These are phyloP conservation scores for Cynanchum wilfordii DNA, from an alignment of 257 asterid species.

Conservation along the genomic window DNA sequence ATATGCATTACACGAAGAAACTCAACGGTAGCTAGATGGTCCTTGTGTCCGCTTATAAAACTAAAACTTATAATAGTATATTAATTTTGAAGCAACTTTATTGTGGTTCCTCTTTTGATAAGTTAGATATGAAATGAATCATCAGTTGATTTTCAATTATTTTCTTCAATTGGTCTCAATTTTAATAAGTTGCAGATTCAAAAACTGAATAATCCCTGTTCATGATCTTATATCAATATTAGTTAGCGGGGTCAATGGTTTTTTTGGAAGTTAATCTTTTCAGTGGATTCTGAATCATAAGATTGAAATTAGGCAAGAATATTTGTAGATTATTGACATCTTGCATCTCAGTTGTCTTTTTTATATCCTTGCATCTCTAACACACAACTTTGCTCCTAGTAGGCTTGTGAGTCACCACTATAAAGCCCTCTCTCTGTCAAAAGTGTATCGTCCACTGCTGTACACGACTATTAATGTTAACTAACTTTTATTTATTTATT, in stretches of 20 bases:
- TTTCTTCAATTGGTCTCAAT: neutral
- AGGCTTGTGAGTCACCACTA: neutral
- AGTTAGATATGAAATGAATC: neutral
- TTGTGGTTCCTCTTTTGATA: neutral
- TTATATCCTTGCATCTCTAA: neutral
- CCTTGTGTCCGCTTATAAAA: neutral
- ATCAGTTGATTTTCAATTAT: neutral
- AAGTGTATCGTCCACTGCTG: neutral
- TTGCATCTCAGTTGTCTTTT: neutral
- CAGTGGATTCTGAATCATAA: neutral
- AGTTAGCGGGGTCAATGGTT: neutral
- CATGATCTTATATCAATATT: neutral
- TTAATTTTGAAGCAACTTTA: neutral
- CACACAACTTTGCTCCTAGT: neutral
- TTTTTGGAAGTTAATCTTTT: neutral
- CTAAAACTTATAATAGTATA: neutral
- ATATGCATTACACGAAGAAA: neutral
- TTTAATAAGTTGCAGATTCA: neutral
- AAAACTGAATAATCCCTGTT: neutral
- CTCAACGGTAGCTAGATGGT: neutral
- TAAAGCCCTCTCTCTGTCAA: neutral
- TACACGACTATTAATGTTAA: neutral
- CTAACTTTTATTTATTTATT: neutral
- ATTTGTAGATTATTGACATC: neutral
- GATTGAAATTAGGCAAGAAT: neutral